Percentiles rank a stretch among this genome's conserved stretches.
phyloP scores from a whole-genome alignment of 2,329 filamentous ascomycete species.

The Nemania serpens region DNA sequence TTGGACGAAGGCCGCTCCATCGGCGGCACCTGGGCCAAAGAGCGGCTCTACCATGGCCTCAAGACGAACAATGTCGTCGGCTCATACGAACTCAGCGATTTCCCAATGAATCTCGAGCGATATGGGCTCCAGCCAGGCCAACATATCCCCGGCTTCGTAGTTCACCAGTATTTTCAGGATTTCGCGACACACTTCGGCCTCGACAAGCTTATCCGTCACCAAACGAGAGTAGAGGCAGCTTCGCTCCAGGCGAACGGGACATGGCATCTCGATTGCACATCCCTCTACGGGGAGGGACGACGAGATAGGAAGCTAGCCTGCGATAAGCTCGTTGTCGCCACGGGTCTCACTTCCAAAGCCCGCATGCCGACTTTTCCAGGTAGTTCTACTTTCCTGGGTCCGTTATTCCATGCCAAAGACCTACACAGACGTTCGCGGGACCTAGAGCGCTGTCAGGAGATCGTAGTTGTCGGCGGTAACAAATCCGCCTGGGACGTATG shows the following conservation, averaged over 20 bases:
- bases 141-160: conserved; percentile 19
- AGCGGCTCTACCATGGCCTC: conserved; percentile 22
- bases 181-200: conserved; percentile 18
- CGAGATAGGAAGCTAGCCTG: conserved; percentile 1
- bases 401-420: conserved; percentile 18
- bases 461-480: conserved; percentile 19
- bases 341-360: conserved; percentile 19
- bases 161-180: conserved; percentile 21
- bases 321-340: conserved; percentile 22
- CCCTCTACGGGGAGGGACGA: background rate
- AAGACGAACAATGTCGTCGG: conserved; percentile 27
- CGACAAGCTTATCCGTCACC: conserved; percentile 6
- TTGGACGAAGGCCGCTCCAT: conserved; percentile 17
- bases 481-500: conserved; percentile 27
- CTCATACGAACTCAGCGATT: conserved; percentile 24
- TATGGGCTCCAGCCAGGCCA: conserved; percentile 18
- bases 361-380: conserved; percentile 18
- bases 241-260: conserved; percentile 16
- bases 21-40: conserved; percentile 23
- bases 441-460: conserved; percentile 4
- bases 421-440: conserved; percentile 4
- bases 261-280: conserved; percentile 14
- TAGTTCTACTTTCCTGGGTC: conserved; percentile 7
- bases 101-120: conserved; percentile 15
- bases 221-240: conserved; percentile 13